These are phyloP conservation scores for Penicillium sp. DNA, from an alignment of 2,329 filamentous ascomycete species.

Conservation along the genomic window DNA sequence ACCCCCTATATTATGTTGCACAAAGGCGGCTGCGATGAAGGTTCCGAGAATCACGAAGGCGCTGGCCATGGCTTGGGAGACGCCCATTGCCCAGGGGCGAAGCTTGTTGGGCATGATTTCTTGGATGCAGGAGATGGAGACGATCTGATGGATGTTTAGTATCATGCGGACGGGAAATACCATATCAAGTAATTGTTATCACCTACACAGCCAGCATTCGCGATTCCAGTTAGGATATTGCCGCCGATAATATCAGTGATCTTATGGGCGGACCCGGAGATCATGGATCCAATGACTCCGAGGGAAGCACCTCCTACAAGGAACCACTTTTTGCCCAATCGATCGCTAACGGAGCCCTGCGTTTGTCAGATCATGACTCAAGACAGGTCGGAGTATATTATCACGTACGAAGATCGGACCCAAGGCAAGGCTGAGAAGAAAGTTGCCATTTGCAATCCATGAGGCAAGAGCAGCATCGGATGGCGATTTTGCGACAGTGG, in stretches of 20 bases:
- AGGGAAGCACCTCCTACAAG: neutral
- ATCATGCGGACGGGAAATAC: neutral
- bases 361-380: neutral
- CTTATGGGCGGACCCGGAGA: neutral
- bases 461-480: slow-evolving; percentile 1
- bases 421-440: neutral
- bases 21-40: slow-evolving; percentile 10
- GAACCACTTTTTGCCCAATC: neutral
- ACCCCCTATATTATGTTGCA: neutral
- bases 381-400: neutral
- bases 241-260: neutral
- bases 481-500: neutral
- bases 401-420: neutral
- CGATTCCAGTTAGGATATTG: neutral
- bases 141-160: neutral
- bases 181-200: neutral
- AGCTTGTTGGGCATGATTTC: slow-evolving; percentile 3
- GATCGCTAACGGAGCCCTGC: neutral
- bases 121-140: slow-evolving; percentile 3
- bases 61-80: slow-evolving; percentile 3
- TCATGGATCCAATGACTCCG: neutral
- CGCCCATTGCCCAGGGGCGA: neutral
- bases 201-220: slow-evolving; percentile 1
- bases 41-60: slow-evolving; percentile 11
- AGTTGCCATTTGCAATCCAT: slow-evolving; percentile 1